These are phyloP conservation scores for Mangifera indica DNA, from an alignment of 345 rosid genomes.

Conservation along the genomic window DNA sequence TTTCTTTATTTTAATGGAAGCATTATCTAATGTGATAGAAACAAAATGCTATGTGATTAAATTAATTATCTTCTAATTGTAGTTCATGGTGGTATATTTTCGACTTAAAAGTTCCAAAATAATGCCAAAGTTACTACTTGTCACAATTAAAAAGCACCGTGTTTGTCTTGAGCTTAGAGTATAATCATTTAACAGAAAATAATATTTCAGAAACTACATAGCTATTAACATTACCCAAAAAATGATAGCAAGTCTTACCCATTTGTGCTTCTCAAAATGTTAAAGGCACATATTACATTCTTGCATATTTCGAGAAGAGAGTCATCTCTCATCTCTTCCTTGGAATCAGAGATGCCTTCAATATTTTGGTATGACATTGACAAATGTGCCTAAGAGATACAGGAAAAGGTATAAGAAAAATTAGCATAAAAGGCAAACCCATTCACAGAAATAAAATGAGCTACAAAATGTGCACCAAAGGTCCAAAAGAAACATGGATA, in stretches of 20 bases:
- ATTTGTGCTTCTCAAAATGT: slow-evolving; percentile 40
- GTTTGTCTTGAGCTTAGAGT: background rate
- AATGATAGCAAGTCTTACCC: slow-evolving; percentile 41
- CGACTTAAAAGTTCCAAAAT: background rate
- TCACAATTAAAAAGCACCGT: background rate
- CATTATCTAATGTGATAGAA: background rate
- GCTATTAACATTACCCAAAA: background rate
- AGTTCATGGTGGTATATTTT: background rate
- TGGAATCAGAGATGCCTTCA: slow-evolving; percentile 18
- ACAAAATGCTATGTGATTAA: background rate
- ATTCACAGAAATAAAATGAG: background rate
- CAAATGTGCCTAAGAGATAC: slow-evolving; percentile 55
- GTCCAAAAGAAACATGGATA: too few species aligned
- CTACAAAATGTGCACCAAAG: too few species aligned
- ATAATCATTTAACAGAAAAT: too few species aligned
- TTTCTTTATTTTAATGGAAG: background rate
- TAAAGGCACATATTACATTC: slow-evolving; percentile 54
- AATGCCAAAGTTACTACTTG: background rate
- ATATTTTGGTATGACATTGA: slow-evolving; percentile 28
- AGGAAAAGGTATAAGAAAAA: background rate
- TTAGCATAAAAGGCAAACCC: background rate
- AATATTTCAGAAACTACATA: background rate
- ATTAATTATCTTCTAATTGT: background rate
- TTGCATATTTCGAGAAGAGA: slow-evolving; percentile 59
- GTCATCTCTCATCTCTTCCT: slow-evolving; percentile 26